A percentile compares a stretch with the other conserved stretches of the same genome.
phyloP scores from a whole-genome alignment of 169 alveolate genomes.

The Cryptosporidium baileyi region DNA sequence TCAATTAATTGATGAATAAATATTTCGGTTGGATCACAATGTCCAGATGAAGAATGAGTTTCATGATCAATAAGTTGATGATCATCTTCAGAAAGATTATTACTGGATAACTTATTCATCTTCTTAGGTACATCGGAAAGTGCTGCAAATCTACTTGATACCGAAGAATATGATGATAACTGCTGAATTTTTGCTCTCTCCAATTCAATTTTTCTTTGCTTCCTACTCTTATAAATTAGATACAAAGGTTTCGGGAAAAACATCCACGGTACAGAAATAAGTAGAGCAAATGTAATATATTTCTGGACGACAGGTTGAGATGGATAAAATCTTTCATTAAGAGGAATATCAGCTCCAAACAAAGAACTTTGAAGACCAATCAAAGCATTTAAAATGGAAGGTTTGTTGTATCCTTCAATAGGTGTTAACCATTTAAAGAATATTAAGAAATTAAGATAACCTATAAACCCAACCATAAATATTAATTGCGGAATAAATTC shows the following conservation, averaged over 20 bases:
- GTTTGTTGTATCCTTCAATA: slow-evolving; percentile 84
- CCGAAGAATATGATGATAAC: slow-evolving; percentile 44
- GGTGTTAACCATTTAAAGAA: slow-evolving; percentile 94
- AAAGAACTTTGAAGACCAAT: slow-evolving; percentile 89
- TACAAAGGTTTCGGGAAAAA: slow-evolving; percentile 92
- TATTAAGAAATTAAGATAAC: slow-evolving; percentile 94
- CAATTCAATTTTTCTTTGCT: slow-evolving; percentile 53
- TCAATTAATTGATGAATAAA: slow-evolving; percentile 96
- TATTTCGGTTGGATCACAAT: slow-evolving; percentile 84
- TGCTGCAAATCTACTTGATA: slow-evolving; percentile 16
- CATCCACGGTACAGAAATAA: slow-evolving; percentile 93
- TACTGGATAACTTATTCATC: background rate
- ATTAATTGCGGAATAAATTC: slow-evolving; percentile 98
- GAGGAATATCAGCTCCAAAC: slow-evolving; percentile 77
- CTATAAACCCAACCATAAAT: slow-evolving; percentile 92
- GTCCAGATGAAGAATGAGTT: slow-evolving; percentile 68
- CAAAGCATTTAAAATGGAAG: slow-evolving; percentile 94
- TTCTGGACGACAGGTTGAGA: slow-evolving; percentile 83
- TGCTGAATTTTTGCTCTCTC: slow-evolving; percentile 14
- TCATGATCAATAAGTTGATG: slow-evolving; percentile 74
- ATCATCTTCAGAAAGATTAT: slow-evolving; percentile 71
- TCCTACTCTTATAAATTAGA: slow-evolving; percentile 71
- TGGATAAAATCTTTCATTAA: slow-evolving; percentile 77
- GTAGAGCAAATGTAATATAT: slow-evolving; percentile 80
- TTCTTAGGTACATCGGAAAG: slow-evolving; percentile 19